Base-by-base conservation (phyloP, 129 eudicot species). In the Heracleum sosnowskyi region DNA sequence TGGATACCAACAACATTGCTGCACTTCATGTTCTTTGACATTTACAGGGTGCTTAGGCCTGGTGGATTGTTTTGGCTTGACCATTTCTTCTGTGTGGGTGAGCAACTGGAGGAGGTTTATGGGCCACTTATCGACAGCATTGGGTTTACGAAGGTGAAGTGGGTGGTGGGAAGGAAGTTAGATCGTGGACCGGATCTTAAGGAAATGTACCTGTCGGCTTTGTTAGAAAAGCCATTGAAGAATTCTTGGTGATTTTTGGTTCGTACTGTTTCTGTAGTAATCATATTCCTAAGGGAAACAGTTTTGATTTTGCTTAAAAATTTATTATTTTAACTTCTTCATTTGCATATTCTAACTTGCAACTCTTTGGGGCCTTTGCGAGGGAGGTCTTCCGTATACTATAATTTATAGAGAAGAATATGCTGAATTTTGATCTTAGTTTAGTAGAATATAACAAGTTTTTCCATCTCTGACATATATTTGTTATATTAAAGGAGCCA, bases 11-110 rank as follows among this genome's bases (percentile, higher is more conserved):
- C 83, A 1, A 86, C 84, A 0, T 47, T 88, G 86, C 73, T 88
- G 47, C 91, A 90, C 36, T 90, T 90, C 79, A 53, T 86, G 86
- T 39, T 90, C 6, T 90, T 84, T 72, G 93, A 90, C 53, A 78
- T 90, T 37, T 90, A 90, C 62, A 82, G 96, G 78, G 96, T 86
- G 73, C 81, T 90, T 15, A 80, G 91, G 83, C 96, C 96, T 2
- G 93, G 96, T 28, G 96, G 96, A 33, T 33, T 90, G 86, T 90
- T 91, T 78, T 91, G 96, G 96, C 88, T 88, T 20, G 93, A 88
- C 72, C 91, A 85, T 83, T 86, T 91, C 79, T 88, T 91, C 83
- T 86, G 93, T 60, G 81, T 79, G n/a, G 87, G 82, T 22, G 88
- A 86, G 31, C 88, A 91, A 84, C 74, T 86, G 78, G 86, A 88